Evolutionary conservation across 257 asterid genomes (phyloP).

Genomic region (Capsicum rhomboideum): DNA sequence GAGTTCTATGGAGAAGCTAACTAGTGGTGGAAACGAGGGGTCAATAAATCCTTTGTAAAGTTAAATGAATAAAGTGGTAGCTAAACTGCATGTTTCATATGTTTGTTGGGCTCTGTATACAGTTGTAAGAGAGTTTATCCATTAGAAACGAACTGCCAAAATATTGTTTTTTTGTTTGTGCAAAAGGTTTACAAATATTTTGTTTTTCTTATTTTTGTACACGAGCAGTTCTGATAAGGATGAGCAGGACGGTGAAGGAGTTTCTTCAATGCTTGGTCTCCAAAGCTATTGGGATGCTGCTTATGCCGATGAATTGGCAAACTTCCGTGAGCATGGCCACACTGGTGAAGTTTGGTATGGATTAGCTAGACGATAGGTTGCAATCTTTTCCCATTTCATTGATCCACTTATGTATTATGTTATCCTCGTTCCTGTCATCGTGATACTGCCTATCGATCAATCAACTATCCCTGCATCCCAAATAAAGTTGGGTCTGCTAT

Average conservation of each 20-base stretch:
- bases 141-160: neutral
- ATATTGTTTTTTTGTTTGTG: neutral
- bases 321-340: slow-evolving; percentile 92
- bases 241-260: slow-evolving; percentile 74
- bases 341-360: slow-evolving; percentile 92
- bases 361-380: neutral
- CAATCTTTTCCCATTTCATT: neutral
- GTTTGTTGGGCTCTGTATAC: neutral
- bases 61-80: neutral
- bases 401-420: neutral
- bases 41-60: neutral
- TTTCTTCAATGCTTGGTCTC: slow-evolving; percentile 78
- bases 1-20: neutral
- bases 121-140: neutral
- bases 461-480: neutral
- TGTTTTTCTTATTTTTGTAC: neutral
- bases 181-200: neutral
- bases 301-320: slow-evolving; percentile 80
- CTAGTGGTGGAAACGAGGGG: neutral
- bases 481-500: neutral
- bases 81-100: neutral
- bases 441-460: neutral
- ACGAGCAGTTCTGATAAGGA: slow-evolving; percentile 84
- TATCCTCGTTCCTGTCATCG: neutral
- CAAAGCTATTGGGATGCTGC: slow-evolving; percentile 97